Evolutionary conservation across 495 filamentous ascomycete species (phyloP), one percentile per base, ranked within the genome.

Genomic region (Trichoderma gamsii): DNA sequence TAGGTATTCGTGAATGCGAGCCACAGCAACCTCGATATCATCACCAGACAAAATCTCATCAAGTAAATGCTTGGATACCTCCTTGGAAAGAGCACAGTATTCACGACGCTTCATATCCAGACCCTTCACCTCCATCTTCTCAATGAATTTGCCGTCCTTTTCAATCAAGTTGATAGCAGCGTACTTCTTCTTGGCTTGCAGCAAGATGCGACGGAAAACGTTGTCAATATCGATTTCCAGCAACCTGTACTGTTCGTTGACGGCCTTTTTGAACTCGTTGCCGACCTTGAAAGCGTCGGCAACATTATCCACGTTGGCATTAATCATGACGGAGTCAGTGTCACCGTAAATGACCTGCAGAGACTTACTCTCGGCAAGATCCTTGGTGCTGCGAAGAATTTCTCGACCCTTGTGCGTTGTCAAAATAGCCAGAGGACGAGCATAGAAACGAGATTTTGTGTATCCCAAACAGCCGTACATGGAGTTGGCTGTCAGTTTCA

Each of bases 391-490:
- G 67, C 90, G 85, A 43, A 99, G 86, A 85, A 99, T 97, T 80
- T 99, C 96, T 81, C 95, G 94, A 65, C 95, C 95, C 75, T 98
- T 98, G 79, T 87, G 96, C 11, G 95, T 99, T 5, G 92, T 98
- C 73, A 99, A 91, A 79, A 97, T 91, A 41, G 95, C 95, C 38
- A 99, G 83, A 8, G 95, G 95, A 41, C 95, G 87, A 67, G 95
- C 95, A 74, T 98, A 98, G 81, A 99, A 99, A 46, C 95, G 90
- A 69, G 94, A 97, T 72, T 90, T 92, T 1, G 90, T 92, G 77
- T 97, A 99, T 71, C 95, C 95, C 73, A 99, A 79, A 85, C 95
- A 99, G 67, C 95, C 95, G 77, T 99, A 99, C 95, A 99, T 99
- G 70, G 96, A 98, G 80, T 99, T 99, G 68, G 95, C 95, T 21